phyloP scores from a whole-genome alignment of 495 filamentous ascomycete species.

The Penicillium arizonense region DNA sequence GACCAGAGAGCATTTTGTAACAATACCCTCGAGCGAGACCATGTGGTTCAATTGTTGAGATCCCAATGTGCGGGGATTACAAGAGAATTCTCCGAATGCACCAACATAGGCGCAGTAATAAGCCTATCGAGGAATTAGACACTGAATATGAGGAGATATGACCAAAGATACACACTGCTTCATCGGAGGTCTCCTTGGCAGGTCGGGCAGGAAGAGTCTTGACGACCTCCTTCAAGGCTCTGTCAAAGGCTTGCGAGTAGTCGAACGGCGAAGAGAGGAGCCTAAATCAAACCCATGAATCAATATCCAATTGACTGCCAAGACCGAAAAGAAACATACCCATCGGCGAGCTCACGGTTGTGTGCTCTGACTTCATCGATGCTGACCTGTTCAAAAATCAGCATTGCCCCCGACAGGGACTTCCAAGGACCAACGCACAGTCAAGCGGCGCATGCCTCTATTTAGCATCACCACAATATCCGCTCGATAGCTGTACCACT shows the following conservation, averaged over 20 bases:
- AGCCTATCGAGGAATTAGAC: slow-evolving; percentile 41
- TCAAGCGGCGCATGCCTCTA: slow-evolving; percentile 71
- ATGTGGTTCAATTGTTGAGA: slow-evolving; percentile 90
- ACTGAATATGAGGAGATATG: background rate
- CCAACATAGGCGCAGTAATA: slow-evolving; percentile 96
- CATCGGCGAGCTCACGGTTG: slow-evolving; percentile 84
- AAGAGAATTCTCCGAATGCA: slow-evolving; percentile 90
- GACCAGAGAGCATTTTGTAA: slow-evolving; percentile 92
- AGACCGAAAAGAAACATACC: slow-evolving; percentile 38
- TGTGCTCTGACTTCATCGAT: slow-evolving; percentile 92
- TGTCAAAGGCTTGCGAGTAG: slow-evolving; percentile 80
- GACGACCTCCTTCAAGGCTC: slow-evolving; percentile 83
- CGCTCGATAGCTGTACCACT: slow-evolving; percentile 61
- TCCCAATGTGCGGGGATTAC: slow-evolving; percentile 90
- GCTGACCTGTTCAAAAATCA: slow-evolving; percentile 63
- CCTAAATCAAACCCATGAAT: slow-evolving; percentile 25
- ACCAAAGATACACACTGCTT: slow-evolving; percentile 47
- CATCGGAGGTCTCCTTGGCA: slow-evolving; percentile 55
- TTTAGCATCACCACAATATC: slow-evolving; percentile 94
- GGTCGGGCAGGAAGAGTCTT: slow-evolving; percentile 69
- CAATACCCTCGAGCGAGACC: slow-evolving; percentile 97
- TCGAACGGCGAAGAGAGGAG: slow-evolving; percentile 87
- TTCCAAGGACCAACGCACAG: slow-evolving; percentile 35
- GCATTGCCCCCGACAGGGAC: background rate
- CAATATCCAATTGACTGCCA: background rate